phyloP scores from a whole-genome alignment of 1,284 basidiomycete species.

The Cryptococcus neoformans region DNA sequence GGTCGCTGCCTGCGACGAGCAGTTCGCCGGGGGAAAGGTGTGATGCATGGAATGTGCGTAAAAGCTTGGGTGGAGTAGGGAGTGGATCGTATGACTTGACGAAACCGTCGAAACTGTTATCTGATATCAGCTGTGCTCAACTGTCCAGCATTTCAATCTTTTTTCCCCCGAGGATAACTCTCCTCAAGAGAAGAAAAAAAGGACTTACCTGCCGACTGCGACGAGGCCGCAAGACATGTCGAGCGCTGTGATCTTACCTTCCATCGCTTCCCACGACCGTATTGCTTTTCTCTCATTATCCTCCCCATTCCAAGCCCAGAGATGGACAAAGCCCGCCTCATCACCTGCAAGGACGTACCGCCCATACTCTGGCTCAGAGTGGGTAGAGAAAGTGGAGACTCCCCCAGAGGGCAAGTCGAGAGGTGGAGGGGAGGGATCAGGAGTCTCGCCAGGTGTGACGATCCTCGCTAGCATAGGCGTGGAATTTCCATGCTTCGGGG shows the following conservation, averaged over 20 bases:
- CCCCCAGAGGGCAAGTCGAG: too few species aligned
- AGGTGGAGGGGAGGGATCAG: not conserved
- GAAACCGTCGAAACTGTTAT: constrained; percentile 32
- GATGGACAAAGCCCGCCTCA: constrained; percentile 28
- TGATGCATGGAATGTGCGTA: constrained; percentile 36
- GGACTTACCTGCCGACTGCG: constrained; percentile 35
- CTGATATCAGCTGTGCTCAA: not conserved
- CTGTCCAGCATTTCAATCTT: not conserved
- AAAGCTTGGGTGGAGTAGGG: constrained; percentile 21
- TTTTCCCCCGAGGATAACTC: not conserved
- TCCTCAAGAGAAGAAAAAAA: too few species aligned
- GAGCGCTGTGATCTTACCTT: constrained; percentile 39
- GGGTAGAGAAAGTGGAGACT: not conserved
- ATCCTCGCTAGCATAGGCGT: constrained; percentile 1
- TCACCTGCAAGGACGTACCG: constrained; percentile 40
- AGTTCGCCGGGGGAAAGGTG: constrained; percentile 34
- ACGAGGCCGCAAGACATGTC: constrained; percentile 38
- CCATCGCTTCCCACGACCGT: constrained; percentile 31
- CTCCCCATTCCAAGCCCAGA: constrained; percentile 39
- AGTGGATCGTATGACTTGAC: constrained; percentile 45
- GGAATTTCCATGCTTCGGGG: not conserved
- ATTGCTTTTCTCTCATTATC: constrained; percentile 17
- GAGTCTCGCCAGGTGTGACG: constrained; percentile 1
- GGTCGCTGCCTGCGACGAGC: constrained; percentile 26
- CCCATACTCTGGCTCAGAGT: constrained; percentile 17